Evolutionary conservation across 805 yeast species (phyloP).

Genomic region (Ogataea siamensis): DNA sequence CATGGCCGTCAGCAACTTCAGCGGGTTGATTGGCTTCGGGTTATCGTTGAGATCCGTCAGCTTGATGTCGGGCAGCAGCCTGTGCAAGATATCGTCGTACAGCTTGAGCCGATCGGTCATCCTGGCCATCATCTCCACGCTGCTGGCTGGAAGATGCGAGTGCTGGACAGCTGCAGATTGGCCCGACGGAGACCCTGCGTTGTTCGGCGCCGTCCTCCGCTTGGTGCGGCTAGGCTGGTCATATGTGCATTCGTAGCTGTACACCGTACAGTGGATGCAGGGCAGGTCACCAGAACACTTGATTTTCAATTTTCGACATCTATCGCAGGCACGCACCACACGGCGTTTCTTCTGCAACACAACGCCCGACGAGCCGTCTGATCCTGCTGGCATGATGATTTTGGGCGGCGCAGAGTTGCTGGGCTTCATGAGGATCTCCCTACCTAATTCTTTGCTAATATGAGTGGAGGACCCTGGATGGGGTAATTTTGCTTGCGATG

Average conservation of each 20-base stretch:
- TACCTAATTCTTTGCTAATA: conserved; percentile 1
- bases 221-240: conserved; percentile 56
- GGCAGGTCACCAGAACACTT: conserved; percentile 52
- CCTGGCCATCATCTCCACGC: conserved; percentile 31
- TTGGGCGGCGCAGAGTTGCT: conserved; percentile 23
- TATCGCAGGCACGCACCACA: conserved; percentile 50
- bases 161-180: conserved; percentile 18
- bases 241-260: conserved; percentile 80
- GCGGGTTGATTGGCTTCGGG: conserved; percentile 34
- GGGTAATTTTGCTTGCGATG: background rate
- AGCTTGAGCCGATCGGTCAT: conserved; percentile 31
- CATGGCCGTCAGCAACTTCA: conserved; percentile 32
- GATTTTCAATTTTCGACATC: conserved; percentile 49
- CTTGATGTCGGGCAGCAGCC: conserved; percentile 33
- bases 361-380: conserved; percentile 15
- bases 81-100: conserved; percentile 34
- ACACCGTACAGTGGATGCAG: conserved; percentile 71
- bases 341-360: conserved; percentile 34
- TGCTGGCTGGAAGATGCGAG: conserved; percentile 10
- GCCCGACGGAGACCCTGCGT: background rate
- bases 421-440: conserved; percentile 14
- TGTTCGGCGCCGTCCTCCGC: conserved; percentile 32
- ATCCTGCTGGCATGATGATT: conserved; percentile 28
- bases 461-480: background rate
- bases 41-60: conserved; percentile 32